phyloP scores from a whole-genome alignment of 2,329 filamentous ascomycete genomes.

The Talaromyces sp. region DNA sequence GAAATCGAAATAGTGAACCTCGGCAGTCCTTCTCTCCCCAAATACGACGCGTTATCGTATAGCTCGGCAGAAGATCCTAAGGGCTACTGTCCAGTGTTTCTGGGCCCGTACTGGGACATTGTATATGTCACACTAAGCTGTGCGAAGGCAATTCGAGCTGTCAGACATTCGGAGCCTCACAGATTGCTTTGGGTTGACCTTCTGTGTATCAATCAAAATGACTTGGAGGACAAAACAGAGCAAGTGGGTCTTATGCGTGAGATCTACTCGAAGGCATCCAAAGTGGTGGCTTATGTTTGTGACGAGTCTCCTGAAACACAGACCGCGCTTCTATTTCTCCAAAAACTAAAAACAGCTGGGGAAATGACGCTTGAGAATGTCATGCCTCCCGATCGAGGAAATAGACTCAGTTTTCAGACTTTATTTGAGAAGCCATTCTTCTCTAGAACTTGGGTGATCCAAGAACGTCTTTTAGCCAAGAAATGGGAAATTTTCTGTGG shows the following conservation, averaged over 20 bases:
- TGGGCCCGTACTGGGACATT: not conserved
- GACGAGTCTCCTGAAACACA: not conserved
- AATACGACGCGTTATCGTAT: not conserved
- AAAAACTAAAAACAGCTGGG: not conserved
- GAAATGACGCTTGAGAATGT: not conserved
- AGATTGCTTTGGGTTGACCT: not conserved
- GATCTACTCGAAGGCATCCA: not conserved
- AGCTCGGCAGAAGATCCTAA: not conserved
- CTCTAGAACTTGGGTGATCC: not conserved
- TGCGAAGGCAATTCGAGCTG: not conserved
- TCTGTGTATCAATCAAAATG: conserved; percentile 2
- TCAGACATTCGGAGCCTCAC: not conserved
- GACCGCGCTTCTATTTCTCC: not conserved
- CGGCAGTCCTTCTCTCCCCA: not conserved
- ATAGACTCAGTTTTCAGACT: not conserved
- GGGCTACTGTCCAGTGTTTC: not conserved
- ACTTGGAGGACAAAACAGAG: not conserved
- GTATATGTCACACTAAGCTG: not conserved
- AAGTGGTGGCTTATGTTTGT: not conserved
- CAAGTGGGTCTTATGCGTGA: not conserved
- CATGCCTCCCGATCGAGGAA: not conserved
- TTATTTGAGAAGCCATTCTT: not conserved
- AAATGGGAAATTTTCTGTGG: not conserved
- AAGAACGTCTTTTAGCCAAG: not conserved
- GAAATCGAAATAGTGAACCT: not conserved